Evolutionary conservation across 2,329 filamentous ascomycete species (phyloP).

Genomic region (Neonectria sp.): DNA sequence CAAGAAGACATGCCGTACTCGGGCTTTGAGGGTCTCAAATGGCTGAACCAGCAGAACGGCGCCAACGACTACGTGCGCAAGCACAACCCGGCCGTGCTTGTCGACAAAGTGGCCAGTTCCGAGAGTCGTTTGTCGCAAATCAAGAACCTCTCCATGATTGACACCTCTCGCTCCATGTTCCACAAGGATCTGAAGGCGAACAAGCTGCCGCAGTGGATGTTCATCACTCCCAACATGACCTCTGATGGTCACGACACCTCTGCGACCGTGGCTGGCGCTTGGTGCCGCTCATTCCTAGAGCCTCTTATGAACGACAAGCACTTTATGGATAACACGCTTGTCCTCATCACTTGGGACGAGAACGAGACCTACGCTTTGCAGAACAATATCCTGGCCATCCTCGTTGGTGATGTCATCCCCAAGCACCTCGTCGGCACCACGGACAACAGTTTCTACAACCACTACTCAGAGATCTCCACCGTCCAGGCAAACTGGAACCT

Average conservation of each 20-base stretch:
- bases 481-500: slow-evolving; percentile 80
- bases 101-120: slow-evolving; percentile 74
- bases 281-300: slow-evolving; percentile 77
- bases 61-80: slow-evolving; percentile 87
- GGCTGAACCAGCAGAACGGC: slow-evolving; percentile 75
- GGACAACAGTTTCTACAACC: slow-evolving; percentile 80
- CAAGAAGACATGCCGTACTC: slow-evolving; percentile 84
- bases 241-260: slow-evolving; percentile 83
- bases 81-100: slow-evolving; percentile 80
- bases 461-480: slow-evolving; percentile 79
- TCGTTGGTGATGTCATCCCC: slow-evolving; percentile 83
- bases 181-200: slow-evolving; percentile 74
- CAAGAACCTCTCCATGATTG: slow-evolving; percentile 74
- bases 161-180: slow-evolving; percentile 69
- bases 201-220: slow-evolving; percentile 79
- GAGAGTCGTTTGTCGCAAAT: slow-evolving; percentile 75
- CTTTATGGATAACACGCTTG: slow-evolving; percentile 83
- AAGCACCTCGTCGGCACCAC: slow-evolving; percentile 74
- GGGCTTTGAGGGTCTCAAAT: slow-evolving; percentile 77
- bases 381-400: slow-evolving; percentile 79
- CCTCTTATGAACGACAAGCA: slow-evolving; percentile 78
- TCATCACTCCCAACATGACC: slow-evolving; percentile 83
- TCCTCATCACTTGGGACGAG: slow-evolving; percentile 87
- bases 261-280: slow-evolving; percentile 77
- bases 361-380: slow-evolving; percentile 76